These are phyloP conservation scores for Cicer judaicum DNA, from an alignment of 306 rosid genomes.

Conservation along the genomic window DNA sequence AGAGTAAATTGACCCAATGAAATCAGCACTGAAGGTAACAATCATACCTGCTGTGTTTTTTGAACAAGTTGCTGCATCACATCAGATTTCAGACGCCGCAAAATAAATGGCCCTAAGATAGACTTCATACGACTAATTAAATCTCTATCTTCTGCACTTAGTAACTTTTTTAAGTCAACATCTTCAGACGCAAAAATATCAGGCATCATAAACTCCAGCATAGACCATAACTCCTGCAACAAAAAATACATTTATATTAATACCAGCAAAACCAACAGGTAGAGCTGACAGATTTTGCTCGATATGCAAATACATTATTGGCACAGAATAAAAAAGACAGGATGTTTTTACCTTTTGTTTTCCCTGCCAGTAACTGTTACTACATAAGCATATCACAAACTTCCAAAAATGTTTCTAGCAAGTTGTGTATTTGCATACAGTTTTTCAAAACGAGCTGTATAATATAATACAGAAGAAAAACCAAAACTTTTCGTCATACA, in stretches of 20 bases:
- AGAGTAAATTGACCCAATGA: not conserved
- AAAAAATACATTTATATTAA: constrained; percentile 33
- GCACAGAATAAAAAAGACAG: constrained; percentile 20
- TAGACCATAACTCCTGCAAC: constrained; percentile 93
- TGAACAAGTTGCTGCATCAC: constrained; percentile 99
- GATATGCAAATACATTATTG: constrained; percentile 32
- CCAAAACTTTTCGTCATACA: not conserved
- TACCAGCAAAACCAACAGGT: constrained; percentile 37
- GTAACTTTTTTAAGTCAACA: constrained; percentile 89
- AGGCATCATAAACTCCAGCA: constrained; percentile 98
- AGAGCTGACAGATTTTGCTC: constrained; percentile 13
- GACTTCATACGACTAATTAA: constrained; percentile 90
- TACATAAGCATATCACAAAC: constrained; percentile 31
- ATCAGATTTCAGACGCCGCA: constrained; percentile 94
- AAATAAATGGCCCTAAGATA: constrained; percentile 93
- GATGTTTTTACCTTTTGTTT: constrained; percentile 6
- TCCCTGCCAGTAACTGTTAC: not conserved
- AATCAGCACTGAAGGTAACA: constrained; percentile 29
- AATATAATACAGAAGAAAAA: not conserved
- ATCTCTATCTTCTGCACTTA: constrained; percentile 76
- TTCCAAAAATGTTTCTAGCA: constrained; percentile 11
- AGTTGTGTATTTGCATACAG: constrained; percentile 11
- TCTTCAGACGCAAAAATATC: constrained; percentile 85
- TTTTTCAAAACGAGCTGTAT: not conserved
- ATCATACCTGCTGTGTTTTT: constrained; percentile 74